These are phyloP conservation scores for Penicillium waksmanii DNA, from an alignment of 495 filamentous ascomycete species.

Conservation along the genomic window DNA sequence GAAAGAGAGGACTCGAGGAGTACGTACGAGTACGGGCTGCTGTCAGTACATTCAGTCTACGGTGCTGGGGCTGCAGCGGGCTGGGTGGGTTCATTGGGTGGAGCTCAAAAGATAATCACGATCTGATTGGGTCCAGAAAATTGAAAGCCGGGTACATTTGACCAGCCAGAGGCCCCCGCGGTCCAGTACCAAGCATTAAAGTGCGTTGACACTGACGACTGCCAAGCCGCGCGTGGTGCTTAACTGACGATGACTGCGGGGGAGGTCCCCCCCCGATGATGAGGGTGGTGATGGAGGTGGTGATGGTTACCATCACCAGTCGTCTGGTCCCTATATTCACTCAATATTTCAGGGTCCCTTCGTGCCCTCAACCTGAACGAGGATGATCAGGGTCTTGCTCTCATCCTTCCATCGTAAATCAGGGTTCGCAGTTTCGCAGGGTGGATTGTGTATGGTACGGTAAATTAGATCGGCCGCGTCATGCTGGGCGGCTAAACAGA, in stretches of 20 bases:
- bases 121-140: background rate
- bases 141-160: background rate
- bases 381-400: background rate
- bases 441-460: constrained; percentile 5
- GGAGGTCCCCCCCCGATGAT: background rate
- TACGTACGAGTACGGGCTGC: background rate
- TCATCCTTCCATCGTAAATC: background rate
- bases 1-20: background rate
- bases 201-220: background rate
- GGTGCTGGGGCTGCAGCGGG: background rate
- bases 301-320: too few relatives aligned
- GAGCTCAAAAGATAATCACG: background rate
- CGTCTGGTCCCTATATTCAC: too few relatives aligned
- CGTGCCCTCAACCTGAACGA: background rate
- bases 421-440: background rate
- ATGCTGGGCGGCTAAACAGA: constrained; percentile 3
- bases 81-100: background rate
- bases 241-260: background rate
- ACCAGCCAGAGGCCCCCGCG: background rate
- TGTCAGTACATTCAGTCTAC: background rate
- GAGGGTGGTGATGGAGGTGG: too few relatives aligned
- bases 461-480: constrained; percentile 7
- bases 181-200: background rate
- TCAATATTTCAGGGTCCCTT: too few relatives aligned
- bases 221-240: background rate